Base-by-base conservation (phyloP, 2,329 filamentous ascomycete genomes). In the Bipolaris zeicola region DNA sequence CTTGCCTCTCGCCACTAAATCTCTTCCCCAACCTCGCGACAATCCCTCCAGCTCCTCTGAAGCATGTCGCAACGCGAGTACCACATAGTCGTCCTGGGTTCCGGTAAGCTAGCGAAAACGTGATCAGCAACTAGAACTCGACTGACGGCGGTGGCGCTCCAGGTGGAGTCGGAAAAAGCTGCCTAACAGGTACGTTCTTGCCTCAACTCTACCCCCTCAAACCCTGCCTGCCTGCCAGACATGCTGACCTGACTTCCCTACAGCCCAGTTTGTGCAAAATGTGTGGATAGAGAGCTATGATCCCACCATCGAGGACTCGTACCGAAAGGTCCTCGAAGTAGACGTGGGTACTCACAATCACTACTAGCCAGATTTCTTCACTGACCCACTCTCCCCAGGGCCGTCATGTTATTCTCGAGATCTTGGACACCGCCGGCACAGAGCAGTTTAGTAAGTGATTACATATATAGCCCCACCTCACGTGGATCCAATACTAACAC, bases 141-240 rank as follows among this genome's bases (percentile, higher is more conserved):
- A 60, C 69, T 71, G 60, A 74, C 68, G 41, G 61, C 53, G 43
- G 50, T 68, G 63, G 63, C 63, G 64, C 57, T 70, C 69, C 76
- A 92, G 90, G 92, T 79, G 92, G 92, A 76, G 92, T 96, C 73
- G 92, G 92, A 61, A 96, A 96, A 79, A 96, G 91, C 76, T 96
- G 92, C 82, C 82, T 96, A 68, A 96, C 92, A 77, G 91, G 91
- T 95, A 82, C 75, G 81, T 61, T 45, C 50, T 50, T 43, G 31
- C 24, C 57, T 36, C 46, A 24, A 33, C 26, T 34, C 26, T 8
- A 28, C 26, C 3, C 2, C 31, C 50, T 45, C 41, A 16, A 16
- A 38, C 26, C 24, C 31, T 14, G 2, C 53, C 41, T 10, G 26
- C 26, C 26, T 28, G 26, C 18, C 43, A 26, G 36, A 44, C 37